These are phyloP conservation scores for Amylostereum areolatum DNA, from an alignment of 1,284 basidiomycete genomes.

Conservation along the genomic window DNA sequence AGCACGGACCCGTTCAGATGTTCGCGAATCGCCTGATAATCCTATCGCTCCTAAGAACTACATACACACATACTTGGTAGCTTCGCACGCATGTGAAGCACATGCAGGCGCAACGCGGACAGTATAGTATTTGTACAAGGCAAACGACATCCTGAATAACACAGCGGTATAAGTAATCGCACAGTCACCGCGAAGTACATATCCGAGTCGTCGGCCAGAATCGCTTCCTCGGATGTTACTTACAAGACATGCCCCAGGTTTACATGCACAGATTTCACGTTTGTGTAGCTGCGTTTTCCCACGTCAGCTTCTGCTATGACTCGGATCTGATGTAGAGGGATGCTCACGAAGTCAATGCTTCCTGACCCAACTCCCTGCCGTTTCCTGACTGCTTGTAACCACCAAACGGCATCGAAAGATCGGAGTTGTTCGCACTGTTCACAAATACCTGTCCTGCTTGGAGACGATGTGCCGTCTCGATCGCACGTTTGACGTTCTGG, in stretches of 20 bases:
- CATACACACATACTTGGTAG: no score
- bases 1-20: no score
- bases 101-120: no score
- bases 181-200: no score
- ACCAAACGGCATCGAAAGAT: conserved; percentile 74
- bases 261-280: not conserved
- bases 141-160: no score
- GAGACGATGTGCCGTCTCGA: conserved; percentile 70
- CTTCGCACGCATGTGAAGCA: no score
- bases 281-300: not conserved
- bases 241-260: not conserved
- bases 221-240: not conserved
- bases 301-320: not conserved
- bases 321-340: conserved; percentile 4
- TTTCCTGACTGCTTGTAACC: conserved; percentile 86
- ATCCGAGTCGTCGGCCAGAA: no score
- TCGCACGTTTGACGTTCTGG: conserved; percentile 67
- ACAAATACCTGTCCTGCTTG: conserved; percentile 33
- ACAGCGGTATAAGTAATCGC: no score
- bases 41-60: no score
- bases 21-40: no score
- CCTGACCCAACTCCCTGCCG: conserved; percentile 82
- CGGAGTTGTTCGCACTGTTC: conserved; percentile 64
- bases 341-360: conserved; percentile 64
- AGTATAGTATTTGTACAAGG: no score